Percentiles rank a stretch among this genome's conserved stretches.
Evolutionary conservation across 345 rosid genomes (phyloP).

Genomic region (Raphanus raphanistrum): DNA sequence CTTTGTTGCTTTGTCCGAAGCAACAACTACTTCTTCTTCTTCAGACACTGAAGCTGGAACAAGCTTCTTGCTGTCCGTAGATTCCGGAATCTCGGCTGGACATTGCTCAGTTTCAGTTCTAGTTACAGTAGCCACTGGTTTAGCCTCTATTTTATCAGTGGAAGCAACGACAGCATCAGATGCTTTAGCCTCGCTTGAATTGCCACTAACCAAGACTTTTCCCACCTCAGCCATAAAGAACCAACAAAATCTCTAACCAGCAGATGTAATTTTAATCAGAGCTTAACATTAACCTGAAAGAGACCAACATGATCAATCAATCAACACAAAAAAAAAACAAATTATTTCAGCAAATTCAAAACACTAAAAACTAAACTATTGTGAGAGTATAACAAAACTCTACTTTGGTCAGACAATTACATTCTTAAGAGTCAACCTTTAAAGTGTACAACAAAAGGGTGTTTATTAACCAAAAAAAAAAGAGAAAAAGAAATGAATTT

Average conservation of each 20-base stretch:
- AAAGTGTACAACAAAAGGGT: neutral
- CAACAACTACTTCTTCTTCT: constrained; percentile 45
- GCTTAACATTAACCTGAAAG: constrained; percentile 16
- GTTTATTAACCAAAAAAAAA: neutral
- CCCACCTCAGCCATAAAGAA: constrained; percentile 35
- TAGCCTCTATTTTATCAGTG: constrained; percentile 40
- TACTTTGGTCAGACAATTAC: neutral
- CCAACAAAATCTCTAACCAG: constrained; percentile 30
- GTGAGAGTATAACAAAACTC: neutral
- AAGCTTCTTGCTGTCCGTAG: constrained; percentile 34
- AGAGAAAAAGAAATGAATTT: neutral
- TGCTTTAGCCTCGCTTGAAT: constrained; percentile 42
- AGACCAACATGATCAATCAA: neutral
- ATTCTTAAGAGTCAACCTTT: constrained; percentile 18
- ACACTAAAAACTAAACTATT: constrained; percentile 1
- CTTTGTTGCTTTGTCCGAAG: constrained; percentile 40
- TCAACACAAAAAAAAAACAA: constrained; percentile 5
- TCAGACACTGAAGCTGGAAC: constrained; percentile 36
- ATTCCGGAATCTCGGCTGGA: constrained; percentile 31
- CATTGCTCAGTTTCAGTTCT: constrained; percentile 35
- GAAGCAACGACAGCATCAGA: constrained; percentile 36
- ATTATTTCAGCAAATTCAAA: neutral
- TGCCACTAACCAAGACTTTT: constrained; percentile 18
- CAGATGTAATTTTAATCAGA: constrained; percentile 17
- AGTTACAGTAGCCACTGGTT: constrained; percentile 32